Evolutionary conservation across 257 asterid species (phyloP).

Genomic region (Cordia subcordata): DNA sequence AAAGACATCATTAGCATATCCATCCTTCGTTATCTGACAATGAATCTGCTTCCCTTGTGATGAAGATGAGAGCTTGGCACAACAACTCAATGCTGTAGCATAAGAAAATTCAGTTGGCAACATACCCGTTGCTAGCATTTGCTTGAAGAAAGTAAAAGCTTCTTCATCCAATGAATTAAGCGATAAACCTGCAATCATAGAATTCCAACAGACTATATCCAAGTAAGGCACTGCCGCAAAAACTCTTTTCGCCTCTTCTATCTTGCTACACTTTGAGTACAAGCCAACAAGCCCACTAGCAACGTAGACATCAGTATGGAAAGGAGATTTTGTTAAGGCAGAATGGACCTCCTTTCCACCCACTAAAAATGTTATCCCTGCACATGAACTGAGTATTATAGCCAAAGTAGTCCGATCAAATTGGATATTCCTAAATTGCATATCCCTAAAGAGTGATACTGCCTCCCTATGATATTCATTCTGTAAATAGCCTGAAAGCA

Average conservation of each 20-base stretch:
- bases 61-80: conserved; percentile 43
- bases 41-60: conserved; percentile 62
- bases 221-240: conserved; percentile 31
- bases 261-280: conserved; percentile 53
- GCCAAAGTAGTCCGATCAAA: conserved; percentile 68
- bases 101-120: conserved; percentile 54
- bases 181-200: conserved; percentile 60
- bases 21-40: conserved; percentile 39
- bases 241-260: conserved; percentile 41
- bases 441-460: conserved; percentile 52
- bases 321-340: conserved; percentile 29
- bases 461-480: conserved; percentile 44
- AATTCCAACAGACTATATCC: conserved; percentile 63
- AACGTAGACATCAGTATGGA: conserved; percentile 39
- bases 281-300: conserved; percentile 65
- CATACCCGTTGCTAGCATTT: conserved; percentile 39
- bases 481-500: conserved; percentile 61
- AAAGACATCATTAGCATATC: conserved; percentile 40
- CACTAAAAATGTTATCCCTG: conserved; percentile 43
- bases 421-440: conserved; percentile 47
- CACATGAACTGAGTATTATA: conserved; percentile 52
- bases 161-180: conserved; percentile 39
- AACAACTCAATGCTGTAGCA: conserved; percentile 47
- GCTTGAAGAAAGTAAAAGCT: conserved; percentile 43
- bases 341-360: conserved; percentile 68